Conservation (phyloP, 257 asterid genomes). For the Nicotiana knightiana region DNA sequence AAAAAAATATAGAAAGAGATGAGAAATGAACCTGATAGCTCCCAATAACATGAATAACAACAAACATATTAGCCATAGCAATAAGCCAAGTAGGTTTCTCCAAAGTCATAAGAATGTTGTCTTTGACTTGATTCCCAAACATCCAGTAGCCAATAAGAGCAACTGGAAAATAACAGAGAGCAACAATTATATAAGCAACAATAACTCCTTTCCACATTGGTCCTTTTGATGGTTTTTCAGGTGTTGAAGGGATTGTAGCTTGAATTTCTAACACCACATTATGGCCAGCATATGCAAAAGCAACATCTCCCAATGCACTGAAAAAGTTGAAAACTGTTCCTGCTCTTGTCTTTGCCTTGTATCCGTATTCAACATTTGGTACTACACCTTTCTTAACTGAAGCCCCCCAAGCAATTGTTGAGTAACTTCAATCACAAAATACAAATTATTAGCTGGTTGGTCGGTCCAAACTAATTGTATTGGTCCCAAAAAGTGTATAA, state of each 20-base stretch:
- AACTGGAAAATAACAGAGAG: constrained; percentile 6
- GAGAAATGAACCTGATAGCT: constrained; percentile 7
- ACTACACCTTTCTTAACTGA: background rate
- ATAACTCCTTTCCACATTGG: constrained; percentile 17
- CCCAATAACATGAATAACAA: constrained; percentile 13
- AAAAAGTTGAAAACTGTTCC: constrained; percentile 10
- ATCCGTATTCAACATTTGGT: background rate
- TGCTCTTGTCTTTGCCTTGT: background rate
- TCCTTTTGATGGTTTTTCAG: constrained; percentile 9
- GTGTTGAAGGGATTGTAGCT: constrained; percentile 14
- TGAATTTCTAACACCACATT: constrained; percentile 17
- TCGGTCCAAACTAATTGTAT: no score
- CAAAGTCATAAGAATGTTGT: background rate
- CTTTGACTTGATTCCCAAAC: constrained; percentile 4
- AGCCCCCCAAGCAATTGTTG: constrained; percentile 18
- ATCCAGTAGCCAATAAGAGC: constrained; percentile 6
- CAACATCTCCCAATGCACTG: constrained; percentile 8
- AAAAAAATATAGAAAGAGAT: background rate
- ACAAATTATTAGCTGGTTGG: no score
- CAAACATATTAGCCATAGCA: constrained; percentile 10
- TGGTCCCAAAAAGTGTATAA: no score
- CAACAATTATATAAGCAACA: constrained; percentile 15
- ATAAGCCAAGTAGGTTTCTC: constrained; percentile 6
- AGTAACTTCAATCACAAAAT: background rate
- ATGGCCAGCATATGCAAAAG: constrained; percentile 13